These are phyloP conservation scores for Diaporthe citri DNA, from an alignment of 2,329 filamentous ascomycete species.

Conservation along the genomic window DNA sequence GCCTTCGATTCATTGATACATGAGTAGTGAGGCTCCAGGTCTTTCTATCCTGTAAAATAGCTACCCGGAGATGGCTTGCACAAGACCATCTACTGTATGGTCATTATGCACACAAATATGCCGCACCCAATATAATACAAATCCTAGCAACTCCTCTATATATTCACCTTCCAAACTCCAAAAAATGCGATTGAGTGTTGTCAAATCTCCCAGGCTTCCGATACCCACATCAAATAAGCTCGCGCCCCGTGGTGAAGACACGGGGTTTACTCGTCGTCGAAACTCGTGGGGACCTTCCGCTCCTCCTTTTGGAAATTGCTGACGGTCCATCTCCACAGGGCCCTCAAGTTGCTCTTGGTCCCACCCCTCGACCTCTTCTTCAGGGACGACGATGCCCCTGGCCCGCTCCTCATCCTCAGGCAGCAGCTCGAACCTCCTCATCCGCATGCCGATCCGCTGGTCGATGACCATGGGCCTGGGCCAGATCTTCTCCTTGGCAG, in stretches of 20 bases:
- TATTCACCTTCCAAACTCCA: constrained; percentile 5
- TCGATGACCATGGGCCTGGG: constrained; percentile 81
- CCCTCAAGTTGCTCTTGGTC: constrained; percentile 71
- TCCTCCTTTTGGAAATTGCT: constrained; percentile 56
- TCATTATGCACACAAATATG: constrained; percentile 2
- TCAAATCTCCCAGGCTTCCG: not conserved
- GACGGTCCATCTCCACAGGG: constrained; percentile 65
- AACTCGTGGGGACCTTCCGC: constrained; percentile 53
- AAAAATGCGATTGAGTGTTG: constrained; percentile 6
- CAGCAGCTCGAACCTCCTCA: constrained; percentile 81
- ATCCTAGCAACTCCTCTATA: constrained; percentile 11
- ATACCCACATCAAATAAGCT: not conserved
- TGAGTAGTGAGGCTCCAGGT: constrained; percentile 31
- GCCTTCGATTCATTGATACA: constrained; percentile 6
- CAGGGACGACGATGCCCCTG: constrained; percentile 70
- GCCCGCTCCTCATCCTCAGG: constrained; percentile 79
- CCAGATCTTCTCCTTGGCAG: constrained; percentile 77
- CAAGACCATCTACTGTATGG: not conserved
- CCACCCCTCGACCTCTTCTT: constrained; percentile 79
- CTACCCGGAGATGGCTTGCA: not conserved
- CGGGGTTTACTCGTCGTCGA: constrained; percentile 49
- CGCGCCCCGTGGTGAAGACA: not conserved
- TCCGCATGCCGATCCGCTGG: constrained; percentile 78
- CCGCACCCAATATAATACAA: constrained; percentile 1
- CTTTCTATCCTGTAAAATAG: constrained; percentile 32